These are phyloP conservation scores for Scheffersomyces amazonensis DNA, from an alignment of 805 yeast genomes.

Conservation along the genomic window DNA sequence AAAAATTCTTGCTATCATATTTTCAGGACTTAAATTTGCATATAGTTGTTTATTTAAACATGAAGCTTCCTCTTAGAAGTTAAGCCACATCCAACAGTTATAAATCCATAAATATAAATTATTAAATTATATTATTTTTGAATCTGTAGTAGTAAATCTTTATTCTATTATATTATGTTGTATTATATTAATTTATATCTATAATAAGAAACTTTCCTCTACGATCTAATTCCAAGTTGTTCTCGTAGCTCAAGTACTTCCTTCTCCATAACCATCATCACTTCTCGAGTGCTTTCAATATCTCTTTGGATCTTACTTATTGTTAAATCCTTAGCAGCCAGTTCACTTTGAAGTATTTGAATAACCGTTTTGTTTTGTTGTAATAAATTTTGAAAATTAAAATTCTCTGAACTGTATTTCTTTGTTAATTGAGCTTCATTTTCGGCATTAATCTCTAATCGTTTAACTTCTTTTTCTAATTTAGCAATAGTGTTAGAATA, in stretches of 20 bases:
- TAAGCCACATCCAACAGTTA: no score
- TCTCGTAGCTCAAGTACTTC: conserved; percentile 57
- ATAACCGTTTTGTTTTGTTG: conserved; percentile 35
- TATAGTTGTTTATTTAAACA: no score
- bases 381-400: conserved; percentile 51
- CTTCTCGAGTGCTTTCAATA: conserved; percentile 52
- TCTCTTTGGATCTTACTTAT: conserved; percentile 54
- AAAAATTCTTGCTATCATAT: no score
- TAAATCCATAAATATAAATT: no score
- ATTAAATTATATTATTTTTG: no score
- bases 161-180: no score
- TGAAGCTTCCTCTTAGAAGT: no score
- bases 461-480: conserved; percentile 53
- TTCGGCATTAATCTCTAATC: conserved; percentile 49
- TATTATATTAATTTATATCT: no score
- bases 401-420: conserved; percentile 57
- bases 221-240: conserved; percentile 6
- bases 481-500: conserved; percentile 48
- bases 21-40: no score
- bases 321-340: conserved; percentile 41
- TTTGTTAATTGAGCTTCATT: conserved; percentile 50
- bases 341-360: conserved; percentile 37
- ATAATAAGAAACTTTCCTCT: no score
- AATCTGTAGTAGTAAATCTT: no score
- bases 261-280: conserved; percentile 48